phyloP scores from a whole-genome alignment of 2,329 filamentous ascomycete genomes.

The Talaromyces albobiverticillius region DNA sequence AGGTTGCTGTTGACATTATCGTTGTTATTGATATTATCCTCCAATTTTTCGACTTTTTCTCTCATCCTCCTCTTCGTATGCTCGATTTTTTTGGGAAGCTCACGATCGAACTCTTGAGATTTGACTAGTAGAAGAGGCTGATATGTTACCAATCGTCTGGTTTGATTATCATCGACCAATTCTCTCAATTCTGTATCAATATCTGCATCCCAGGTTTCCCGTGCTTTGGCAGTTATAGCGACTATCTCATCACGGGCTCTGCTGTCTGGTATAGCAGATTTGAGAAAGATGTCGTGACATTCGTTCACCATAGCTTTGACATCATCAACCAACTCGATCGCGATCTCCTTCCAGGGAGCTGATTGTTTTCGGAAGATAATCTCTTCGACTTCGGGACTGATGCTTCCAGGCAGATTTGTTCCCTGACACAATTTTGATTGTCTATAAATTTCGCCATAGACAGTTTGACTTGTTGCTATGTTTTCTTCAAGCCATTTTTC shows the following conservation, averaged over 20 bases:
- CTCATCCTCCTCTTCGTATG: neutral
- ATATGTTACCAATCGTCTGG: constrained; percentile 7
- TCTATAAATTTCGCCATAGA: constrained; percentile 14
- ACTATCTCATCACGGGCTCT: constrained; percentile 14
- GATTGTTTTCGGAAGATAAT: constrained; percentile 12
- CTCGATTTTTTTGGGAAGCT: neutral
- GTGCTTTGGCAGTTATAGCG: constrained; percentile 2
- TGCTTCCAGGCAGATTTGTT: constrained; percentile 14
- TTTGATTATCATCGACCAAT: constrained; percentile 16
- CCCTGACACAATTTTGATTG: constrained; percentile 16
- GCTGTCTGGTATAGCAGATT: constrained; percentile 16
- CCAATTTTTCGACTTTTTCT: neutral
- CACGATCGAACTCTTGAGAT: neutral
- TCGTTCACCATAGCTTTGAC: constrained; percentile 7
- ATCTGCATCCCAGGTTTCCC: constrained; percentile 14
- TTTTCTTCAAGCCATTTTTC: neutral
- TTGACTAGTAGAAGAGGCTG: neutral
- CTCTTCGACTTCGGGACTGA: constrained; percentile 17
- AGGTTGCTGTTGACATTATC: neutral
- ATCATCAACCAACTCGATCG: constrained; percentile 8
- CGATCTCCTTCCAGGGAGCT: constrained; percentile 11
- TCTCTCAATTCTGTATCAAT: constrained; percentile 9
- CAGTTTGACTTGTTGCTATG: neutral
- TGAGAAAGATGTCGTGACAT: constrained; percentile 10
- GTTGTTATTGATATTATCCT: neutral